Conservation (phyloP, 176 grass and related monocot genomes). For the Ananas comosus region DNA sequence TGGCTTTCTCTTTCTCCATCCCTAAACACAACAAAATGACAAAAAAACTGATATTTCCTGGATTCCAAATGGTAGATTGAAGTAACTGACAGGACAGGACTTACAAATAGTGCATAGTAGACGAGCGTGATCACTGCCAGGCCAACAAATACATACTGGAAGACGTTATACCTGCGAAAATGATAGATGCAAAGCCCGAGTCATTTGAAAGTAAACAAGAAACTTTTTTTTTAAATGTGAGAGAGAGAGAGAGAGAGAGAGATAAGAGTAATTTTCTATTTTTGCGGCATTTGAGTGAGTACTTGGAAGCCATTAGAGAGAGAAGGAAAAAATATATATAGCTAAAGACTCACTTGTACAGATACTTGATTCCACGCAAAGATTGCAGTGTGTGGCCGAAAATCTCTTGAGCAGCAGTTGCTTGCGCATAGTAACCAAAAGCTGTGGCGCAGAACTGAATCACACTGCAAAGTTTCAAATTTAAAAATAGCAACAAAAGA, state of each 20-base stretch:
- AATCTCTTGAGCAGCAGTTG: constrained; percentile 97
- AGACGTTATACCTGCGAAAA: constrained; percentile 79
- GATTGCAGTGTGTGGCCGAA: constrained; percentile 92
- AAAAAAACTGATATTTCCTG: constrained; percentile 3
- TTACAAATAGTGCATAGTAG: constrained; percentile 82
- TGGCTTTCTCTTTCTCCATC: constrained; percentile 88
- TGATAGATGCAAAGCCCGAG: background rate
- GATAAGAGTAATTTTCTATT: too few species aligned
- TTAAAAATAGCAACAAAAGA: background rate
- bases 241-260: too few species aligned
- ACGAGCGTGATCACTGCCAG: constrained; percentile 88
- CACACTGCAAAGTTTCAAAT: constrained; percentile 42
- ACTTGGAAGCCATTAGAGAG: too few species aligned
- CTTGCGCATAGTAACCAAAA: constrained; percentile 95
- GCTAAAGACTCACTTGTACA: constrained; percentile 76
- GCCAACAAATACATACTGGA: constrained; percentile 93
- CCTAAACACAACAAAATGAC: constrained; percentile 31
- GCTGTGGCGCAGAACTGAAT: constrained; percentile 98
- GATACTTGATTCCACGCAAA: constrained; percentile 93
- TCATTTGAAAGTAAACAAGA: too few species aligned
- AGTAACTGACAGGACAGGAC: constrained; percentile 15
- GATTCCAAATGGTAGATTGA: constrained; percentile 2
- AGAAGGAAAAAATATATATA: background rate
- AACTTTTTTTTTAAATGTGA: too few species aligned
- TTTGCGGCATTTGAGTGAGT: too few species aligned